Base-by-base conservation (phyloP, 139 green algal species). In the Tetradesmus obliquus region DNA sequence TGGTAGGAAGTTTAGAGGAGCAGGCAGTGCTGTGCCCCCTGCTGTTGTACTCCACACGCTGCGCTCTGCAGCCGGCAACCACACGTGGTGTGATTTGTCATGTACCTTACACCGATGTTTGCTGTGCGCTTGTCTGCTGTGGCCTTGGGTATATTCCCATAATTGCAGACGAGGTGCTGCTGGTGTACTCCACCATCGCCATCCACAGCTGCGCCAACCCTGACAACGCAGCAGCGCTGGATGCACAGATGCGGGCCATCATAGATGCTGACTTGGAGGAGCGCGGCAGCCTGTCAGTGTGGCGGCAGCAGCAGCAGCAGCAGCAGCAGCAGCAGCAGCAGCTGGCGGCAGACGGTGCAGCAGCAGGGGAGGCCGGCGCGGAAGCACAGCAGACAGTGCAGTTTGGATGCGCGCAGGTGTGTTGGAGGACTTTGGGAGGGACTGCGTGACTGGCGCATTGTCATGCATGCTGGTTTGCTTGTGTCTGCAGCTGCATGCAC, bases 361-460 rank as follows among this genome's bases (percentile, higher is more conserved):
- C 54, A 79, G 20, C 20, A 79, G 66, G 12, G 66, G 66, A 24
- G 20, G 76, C n/a, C 24, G 6, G 76, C 15, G 13, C 15, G 5
- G 62, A 54, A 22, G 51, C 66, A 5, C 13, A 19, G 74, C 17
- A 83, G 69, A 24, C 74, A 32, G 7, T 86, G 55, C 9, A 79
- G 71, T 91, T 91, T 91, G 88, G 88, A 2, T 91, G 88, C 79
- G 88, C 88, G 54, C 88, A 91, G 88, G 88, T 91, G 81, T 54
- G n/a, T 57, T 45, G 32, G 32, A 45, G 32, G 32, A 45, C 32
- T 45, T 45, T 45, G 32, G 32, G 32, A 45, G 32, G 32, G 32
- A 45, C 32, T 45, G 32, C 32, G 32, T 45, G 32, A 45, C 32
- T 45, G 32, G 32, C 32, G 32, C 32, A 45, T 45, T 45, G 32